Conservation (phyloP, 2,329 filamentous ascomycete genomes). For the Leptographium galeiforme region DNA sequence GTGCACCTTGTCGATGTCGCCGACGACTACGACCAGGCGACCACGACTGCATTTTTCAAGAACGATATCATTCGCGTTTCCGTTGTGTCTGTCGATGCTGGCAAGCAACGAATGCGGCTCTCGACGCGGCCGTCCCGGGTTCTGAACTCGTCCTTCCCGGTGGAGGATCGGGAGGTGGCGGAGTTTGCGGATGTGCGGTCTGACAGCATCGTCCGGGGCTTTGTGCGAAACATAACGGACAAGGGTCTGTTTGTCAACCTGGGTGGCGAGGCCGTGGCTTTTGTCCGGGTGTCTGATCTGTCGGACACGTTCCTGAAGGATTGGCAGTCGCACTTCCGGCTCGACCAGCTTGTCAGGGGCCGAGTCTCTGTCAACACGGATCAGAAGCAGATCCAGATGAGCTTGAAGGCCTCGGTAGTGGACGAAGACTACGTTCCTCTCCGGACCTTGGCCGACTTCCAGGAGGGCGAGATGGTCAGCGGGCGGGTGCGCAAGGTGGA, state of each 20-base stretch:
- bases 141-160: constrained; percentile 67
- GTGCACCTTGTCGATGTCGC: constrained; percentile 71
- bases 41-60: constrained; percentile 62
- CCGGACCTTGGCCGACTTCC: constrained; percentile 62
- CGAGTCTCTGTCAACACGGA: constrained; percentile 61
- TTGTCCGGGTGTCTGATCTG: constrained; percentile 75
- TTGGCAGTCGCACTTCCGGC: constrained; percentile 80
- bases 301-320: constrained; percentile 89
- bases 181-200: constrained; percentile 56
- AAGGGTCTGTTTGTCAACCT: constrained; percentile 81
- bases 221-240: constrained; percentile 79
- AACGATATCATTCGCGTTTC: constrained; percentile 84
- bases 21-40: constrained; percentile 75
- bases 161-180: constrained; percentile 70
- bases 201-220: constrained; percentile 76
- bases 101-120: constrained; percentile 73
- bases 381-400: constrained; percentile 67
- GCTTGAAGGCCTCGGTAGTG: constrained; percentile 71
- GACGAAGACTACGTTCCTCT: constrained; percentile 60
- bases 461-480: constrained; percentile 68
- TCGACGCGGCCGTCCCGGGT: constrained; percentile 81
- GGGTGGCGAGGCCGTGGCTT: constrained; percentile 66
- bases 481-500: constrained; percentile 89
- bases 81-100: constrained; percentile 62
- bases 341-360: constrained; percentile 83